phyloP scores from a whole-genome alignment of 257 asterid genomes.

The Henckelia pumila region DNA sequence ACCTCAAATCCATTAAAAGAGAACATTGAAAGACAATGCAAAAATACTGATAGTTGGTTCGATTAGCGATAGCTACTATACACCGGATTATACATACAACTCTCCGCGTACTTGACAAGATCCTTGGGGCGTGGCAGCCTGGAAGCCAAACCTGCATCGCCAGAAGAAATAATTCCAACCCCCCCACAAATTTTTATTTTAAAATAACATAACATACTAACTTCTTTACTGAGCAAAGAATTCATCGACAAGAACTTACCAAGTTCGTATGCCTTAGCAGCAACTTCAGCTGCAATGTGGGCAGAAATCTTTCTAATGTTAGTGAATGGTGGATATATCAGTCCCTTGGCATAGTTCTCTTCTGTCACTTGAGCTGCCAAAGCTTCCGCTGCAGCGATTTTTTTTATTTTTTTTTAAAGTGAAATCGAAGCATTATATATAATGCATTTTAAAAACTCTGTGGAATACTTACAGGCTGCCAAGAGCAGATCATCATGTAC shows the following conservation, averaged over 20 bases:
- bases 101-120: conserved; percentile 73
- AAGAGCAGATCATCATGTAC: conserved; percentile 85
- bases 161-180: conserved; percentile 13
- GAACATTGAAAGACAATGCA: neutral
- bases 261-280: conserved; percentile 90
- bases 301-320: conserved; percentile 84
- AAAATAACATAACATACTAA: neutral
- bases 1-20: neutral
- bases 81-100: conserved; percentile 91
- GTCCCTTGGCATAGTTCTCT: conserved; percentile 72
- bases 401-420: too few relatives aligned
- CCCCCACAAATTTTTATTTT: neutral
- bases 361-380: conserved; percentile 69
- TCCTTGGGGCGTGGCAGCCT: conserved; percentile 82
- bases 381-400: conserved; percentile 77
- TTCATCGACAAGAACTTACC: conserved; percentile 43
- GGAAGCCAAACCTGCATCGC: conserved; percentile 71
- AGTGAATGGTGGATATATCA: conserved; percentile 81
- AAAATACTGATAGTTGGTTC: too few relatives aligned
- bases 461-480: conserved; percentile 72
- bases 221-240: neutral
- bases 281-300: conserved; percentile 82
- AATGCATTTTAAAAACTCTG: neutral
- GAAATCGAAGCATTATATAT: neutral
- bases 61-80: conserved; percentile 66